Evolutionary conservation across 768 basidiomycete species (phyloP), one percentile per base, ranked within the genome.

Genomic region (Cystofilobasidium bisporidii): DNA sequence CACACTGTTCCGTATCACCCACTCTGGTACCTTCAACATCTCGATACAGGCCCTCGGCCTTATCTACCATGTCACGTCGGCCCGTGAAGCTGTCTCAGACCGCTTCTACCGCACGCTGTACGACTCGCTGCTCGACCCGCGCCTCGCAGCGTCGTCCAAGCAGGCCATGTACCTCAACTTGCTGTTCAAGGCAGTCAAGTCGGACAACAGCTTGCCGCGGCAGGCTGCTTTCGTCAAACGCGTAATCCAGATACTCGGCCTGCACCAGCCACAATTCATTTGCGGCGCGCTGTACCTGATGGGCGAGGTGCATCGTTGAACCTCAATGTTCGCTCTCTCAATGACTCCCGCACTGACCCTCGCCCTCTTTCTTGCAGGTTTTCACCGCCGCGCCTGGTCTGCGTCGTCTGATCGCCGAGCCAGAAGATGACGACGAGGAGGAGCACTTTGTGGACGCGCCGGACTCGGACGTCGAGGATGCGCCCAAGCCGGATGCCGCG

Each of bases 161-260:
- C 92, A 98, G 75, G 91, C 92, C 8, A 88, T 98, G 86, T 98
- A 94, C 76, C 83, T 99, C 65, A 98, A 97, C 74, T 78, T 99
- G 22, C 76, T 97, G 24, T 93, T 93, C 83, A 92, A 89, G 72
- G 86, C 88, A 2, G 78, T 96, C 71, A 94, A 93, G 77, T 81
- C 81, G 3, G 86, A 87, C 71, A 73, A 72, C 38, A 81, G 82
- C 64, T 67, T 76, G 0, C 83, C 83, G 57, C 82, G 94, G 12
- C 82, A 87, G 22, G 85, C 85, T 75, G 68, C 68, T 0, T 84
- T 96, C 69, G 81, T 97, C 32, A 83, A 87, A 72, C 79, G 94
- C 56, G 85, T 96, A 55, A 79, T 92, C 30, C 92, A 96, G 77
- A 81, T 91, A 50, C 79, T 96, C 80, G 3, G 85, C 32, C 82